These are phyloP conservation scores for Ulmus americana DNA, from an alignment of 331 rosid species.

Conservation along the genomic window DNA sequence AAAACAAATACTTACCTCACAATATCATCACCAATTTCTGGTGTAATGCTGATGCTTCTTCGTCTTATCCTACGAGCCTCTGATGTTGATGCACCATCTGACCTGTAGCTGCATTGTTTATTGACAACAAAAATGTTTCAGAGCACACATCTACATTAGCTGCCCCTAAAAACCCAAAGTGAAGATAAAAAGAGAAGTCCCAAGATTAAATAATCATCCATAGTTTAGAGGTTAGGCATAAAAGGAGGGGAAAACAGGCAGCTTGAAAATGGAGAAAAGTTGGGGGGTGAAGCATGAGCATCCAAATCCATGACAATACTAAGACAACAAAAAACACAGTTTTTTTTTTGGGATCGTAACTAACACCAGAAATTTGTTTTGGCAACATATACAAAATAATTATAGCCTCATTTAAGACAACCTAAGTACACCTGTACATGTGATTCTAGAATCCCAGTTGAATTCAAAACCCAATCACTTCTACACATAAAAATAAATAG, in stretches of 20 bases:
- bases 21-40: slow-evolving; percentile 97
- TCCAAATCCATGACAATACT: too few relatives aligned
- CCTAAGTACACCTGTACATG: too few relatives aligned
- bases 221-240: too few relatives aligned
- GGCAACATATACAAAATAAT: too few relatives aligned
- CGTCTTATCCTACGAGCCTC: slow-evolving; percentile 84
- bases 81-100: slow-evolving; percentile 73
- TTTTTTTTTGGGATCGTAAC: too few relatives aligned
- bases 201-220: not conserved
- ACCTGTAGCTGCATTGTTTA: slow-evolving; percentile 48
- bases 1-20: slow-evolving; percentile 68
- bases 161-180: not conserved
- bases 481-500: too few relatives aligned
- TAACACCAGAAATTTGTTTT: too few relatives aligned
- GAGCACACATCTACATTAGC: not conserved
- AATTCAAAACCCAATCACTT: too few relatives aligned
- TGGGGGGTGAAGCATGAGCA: not conserved
- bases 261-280: not conserved
- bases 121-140: not conserved
- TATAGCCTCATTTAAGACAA: too few relatives aligned
- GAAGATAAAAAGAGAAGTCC: not conserved
- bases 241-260: not conserved
- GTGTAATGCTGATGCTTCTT: slow-evolving; percentile 96
- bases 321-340: too few relatives aligned
- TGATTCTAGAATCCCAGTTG: too few relatives aligned